A percentile compares a stretch with the other conserved stretches of the same genome.
Conservation (phyloP, 495 filamentous ascomycete species). For the Copromyces sp. region DNA sequence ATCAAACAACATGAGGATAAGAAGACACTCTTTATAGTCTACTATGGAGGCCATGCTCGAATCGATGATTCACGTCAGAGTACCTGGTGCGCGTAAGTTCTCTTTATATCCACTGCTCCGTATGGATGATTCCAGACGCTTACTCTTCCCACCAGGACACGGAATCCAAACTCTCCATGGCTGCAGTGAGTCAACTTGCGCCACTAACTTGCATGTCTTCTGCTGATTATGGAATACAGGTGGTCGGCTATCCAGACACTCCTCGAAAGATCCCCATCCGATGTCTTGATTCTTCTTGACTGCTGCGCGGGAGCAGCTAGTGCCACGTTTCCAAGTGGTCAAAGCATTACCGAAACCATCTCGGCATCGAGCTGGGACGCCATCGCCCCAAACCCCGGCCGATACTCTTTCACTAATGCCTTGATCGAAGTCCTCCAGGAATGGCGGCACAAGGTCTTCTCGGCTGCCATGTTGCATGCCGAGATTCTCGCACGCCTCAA, state of each 20-base stretch:
- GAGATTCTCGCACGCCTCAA: conserved; percentile 42
- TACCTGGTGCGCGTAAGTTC: conserved; percentile 41
- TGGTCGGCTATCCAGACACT: conserved; percentile 46
- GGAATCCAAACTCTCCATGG: conserved; percentile 32
- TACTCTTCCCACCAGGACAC: conserved; percentile 13
- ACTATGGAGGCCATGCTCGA: conserved; percentile 44
- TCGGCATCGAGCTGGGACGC: conserved; percentile 44
- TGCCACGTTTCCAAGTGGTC: conserved; percentile 36
- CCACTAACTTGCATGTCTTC: neutral
- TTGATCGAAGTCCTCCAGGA: conserved; percentile 42
- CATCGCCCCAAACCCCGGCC: conserved; percentile 40
- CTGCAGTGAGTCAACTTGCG: conserved; percentile 20
- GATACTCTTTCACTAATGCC: conserved; percentile 42
- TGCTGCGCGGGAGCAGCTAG: conserved; percentile 44
- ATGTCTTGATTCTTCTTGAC: conserved; percentile 44
- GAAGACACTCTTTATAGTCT: conserved; percentile 42
- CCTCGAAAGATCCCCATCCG: conserved; percentile 41
- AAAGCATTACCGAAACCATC: conserved; percentile 43
- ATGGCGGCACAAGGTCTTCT: conserved; percentile 37
- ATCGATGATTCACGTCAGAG: conserved; percentile 43
- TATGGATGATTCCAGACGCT: neutral
- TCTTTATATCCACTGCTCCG: neutral
- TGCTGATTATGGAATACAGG: conserved; percentile 6
- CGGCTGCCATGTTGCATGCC: conserved; percentile 42
- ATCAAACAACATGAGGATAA: conserved; percentile 39